Conservation (phyloP, 257 asterid genomes). For the Nyctanthes arbortristis region DNA sequence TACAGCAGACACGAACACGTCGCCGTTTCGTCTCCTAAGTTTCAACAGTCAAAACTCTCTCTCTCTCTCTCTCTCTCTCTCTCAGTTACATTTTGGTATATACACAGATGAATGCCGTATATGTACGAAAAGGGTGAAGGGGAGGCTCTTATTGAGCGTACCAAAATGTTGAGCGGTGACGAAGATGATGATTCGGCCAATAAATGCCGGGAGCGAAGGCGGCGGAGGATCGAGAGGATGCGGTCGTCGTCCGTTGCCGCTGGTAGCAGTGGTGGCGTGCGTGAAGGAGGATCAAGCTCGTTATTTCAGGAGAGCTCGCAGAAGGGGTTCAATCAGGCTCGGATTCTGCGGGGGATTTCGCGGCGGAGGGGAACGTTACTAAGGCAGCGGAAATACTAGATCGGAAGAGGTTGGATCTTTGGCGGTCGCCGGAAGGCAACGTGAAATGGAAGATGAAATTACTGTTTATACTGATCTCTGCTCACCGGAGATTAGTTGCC, state of each 20-base stretch:
- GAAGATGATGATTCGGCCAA: neutral
- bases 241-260: neutral
- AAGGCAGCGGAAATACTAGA: neutral
- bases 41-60: neutral
- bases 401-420: constrained; percentile 17
- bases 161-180: neutral
- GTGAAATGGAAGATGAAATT: constrained; percentile 24
- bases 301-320: neutral
- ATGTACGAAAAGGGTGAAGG: too few relatives aligned
- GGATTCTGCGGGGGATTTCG: neutral
- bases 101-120: too few relatives aligned
- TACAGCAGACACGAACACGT: neutral
- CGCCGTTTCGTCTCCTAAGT: neutral
- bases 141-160: neutral
- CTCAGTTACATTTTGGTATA: neutral
- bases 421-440: constrained; percentile 23
- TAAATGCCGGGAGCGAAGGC: neutral
- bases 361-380: neutral
- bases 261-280: neutral
- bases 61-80: neutral
- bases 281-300: too few relatives aligned
- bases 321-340: neutral
- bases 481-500: constrained; percentile 17
- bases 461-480: constrained; percentile 22
- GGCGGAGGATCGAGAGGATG: neutral